phyloP scores from a whole-genome alignment of 495 filamentous ascomycete species.

The Daldinia decipiens region DNA sequence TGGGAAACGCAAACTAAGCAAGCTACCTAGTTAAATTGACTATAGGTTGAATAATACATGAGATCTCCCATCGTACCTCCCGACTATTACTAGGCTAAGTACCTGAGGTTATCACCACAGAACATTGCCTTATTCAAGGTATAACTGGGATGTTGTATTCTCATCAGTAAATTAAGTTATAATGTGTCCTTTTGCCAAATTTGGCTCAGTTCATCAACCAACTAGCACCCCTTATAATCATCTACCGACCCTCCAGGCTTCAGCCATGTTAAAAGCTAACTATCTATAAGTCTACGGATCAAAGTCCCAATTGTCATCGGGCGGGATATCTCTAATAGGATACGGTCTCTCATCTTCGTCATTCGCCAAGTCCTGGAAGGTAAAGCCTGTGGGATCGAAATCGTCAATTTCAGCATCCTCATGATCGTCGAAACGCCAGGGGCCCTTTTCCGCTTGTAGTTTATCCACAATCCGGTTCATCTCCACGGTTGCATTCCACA shows the following conservation, averaged over 20 bases:
- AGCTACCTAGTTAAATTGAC: neutral
- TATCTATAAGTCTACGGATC: neutral
- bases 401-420: neutral
- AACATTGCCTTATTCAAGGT: neutral
- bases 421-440: neutral
- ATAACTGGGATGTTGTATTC: neutral
- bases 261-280: neutral
- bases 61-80: neutral
- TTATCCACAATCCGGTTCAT: neutral
- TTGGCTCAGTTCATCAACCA: neutral
- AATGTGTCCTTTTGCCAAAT: neutral
- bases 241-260: neutral
- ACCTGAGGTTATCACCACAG: too few relatives aligned
- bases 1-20: constrained; percentile 16
- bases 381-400: neutral
- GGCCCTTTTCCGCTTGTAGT: neutral
- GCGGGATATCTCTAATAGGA: neutral
- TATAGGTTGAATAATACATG: neutral
- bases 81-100: neutral
- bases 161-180: neutral
- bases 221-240: neutral
- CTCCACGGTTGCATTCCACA: neutral
- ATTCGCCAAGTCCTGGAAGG: neutral
- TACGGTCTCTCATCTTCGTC: neutral
- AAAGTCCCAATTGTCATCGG: neutral